phyloP scores from a whole-genome alignment of 2,329 filamentous ascomycete genomes.

The Diaporthe eres region DNA sequence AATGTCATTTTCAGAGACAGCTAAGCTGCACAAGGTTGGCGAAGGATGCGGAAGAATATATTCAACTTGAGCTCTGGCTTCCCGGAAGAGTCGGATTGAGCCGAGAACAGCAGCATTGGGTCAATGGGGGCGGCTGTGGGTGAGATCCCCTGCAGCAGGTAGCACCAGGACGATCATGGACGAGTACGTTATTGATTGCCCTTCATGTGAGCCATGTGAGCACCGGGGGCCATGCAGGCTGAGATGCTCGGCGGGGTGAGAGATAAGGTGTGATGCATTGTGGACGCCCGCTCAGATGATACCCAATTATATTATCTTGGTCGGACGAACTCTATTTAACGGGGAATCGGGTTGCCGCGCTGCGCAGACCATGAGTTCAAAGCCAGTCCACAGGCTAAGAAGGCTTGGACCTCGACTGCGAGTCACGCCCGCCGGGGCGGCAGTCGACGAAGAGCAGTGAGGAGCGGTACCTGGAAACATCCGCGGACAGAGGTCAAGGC shows the following conservation, averaged over 20 bases:
- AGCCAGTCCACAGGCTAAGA: slow-evolving; percentile 24
- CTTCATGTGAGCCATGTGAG: slow-evolving; percentile 17
- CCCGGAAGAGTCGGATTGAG: background rate
- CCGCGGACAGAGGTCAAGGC: background rate
- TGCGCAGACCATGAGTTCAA: slow-evolving; percentile 28
- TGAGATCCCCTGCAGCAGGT: background rate
- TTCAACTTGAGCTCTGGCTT: background rate
- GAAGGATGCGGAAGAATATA: background rate
- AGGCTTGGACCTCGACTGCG: slow-evolving; percentile 20
- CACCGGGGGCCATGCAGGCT: background rate
- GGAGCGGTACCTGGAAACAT: background rate
- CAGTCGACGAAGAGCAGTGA: background rate
- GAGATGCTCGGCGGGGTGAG: slow-evolving; percentile 12
- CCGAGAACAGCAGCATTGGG: slow-evolving; percentile 8
- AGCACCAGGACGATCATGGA: slow-evolving; percentile 8
- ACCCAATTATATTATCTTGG: slow-evolving; percentile 27
- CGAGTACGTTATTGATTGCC: slow-evolving; percentile 12
- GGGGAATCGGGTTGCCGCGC: slow-evolving; percentile 4
- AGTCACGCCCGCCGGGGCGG: slow-evolving; percentile 13
- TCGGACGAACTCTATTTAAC: slow-evolving; percentile 29
- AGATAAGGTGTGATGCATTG: slow-evolving; percentile 29
- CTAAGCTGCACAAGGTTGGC: background rate
- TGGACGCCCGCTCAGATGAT: slow-evolving; percentile 19
- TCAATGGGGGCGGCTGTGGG: background rate
- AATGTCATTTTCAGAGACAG: background rate